Evolutionary conservation across 2,329 filamentous ascomycete genomes (phyloP), one percentile per base, ranked within the genome.

Genomic region (Lecanosticta acicola): DNA sequence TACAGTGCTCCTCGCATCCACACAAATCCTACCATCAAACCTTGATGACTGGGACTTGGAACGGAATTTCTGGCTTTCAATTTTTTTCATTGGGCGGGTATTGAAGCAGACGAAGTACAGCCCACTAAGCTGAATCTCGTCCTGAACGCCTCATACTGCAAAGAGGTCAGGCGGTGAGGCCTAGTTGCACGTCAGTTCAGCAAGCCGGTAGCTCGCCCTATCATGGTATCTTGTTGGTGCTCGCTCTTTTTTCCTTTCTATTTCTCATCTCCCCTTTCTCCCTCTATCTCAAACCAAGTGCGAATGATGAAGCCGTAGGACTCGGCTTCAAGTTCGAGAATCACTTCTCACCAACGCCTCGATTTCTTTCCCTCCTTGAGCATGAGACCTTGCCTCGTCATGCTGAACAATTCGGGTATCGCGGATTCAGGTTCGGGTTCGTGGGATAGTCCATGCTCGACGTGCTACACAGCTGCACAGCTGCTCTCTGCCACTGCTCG

Each of bases 291-390:
- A n/a, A n/a, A n/a, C n/a, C n/a, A n/a, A n/a, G n/a, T n/a, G n/a
- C n/a, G n/a, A n/a, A n/a, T n/a, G n/a, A n/a, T n/a, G n/a, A n/a
- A n/a, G n/a, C n/a, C n/a, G n/a, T n/a, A n/a, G n/a, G n/a, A n/a
- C n/a, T n/a, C n/a, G n/a, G n/a, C n/a, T n/a, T n/a, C n/a, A n/a
- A n/a, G n/a, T n/a, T n/a, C n/a, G n/a, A n/a, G n/a, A n/a, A n/a
- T n/a, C n/a, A n/a, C n/a, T n/a, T n/a, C n/a, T n/a, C n/a, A n/a
- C n/a, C n/a, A n/a, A n/a, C n/a, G n/a, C n/a, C n/a, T n/a, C n/a
- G n/a, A n/a, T n/a, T 24, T 24, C 19, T 39, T 24, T 39, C 37
- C 37, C 4, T 39, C 37, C 37, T 39, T 39, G 37, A 39, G 37
- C 37, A 18, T 10, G 37, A 39, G 37, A 19, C 37, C 37, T 29